Conservation (phyloP, 108 stramenopile genomes). For the Cyclotella baltica region DNA sequence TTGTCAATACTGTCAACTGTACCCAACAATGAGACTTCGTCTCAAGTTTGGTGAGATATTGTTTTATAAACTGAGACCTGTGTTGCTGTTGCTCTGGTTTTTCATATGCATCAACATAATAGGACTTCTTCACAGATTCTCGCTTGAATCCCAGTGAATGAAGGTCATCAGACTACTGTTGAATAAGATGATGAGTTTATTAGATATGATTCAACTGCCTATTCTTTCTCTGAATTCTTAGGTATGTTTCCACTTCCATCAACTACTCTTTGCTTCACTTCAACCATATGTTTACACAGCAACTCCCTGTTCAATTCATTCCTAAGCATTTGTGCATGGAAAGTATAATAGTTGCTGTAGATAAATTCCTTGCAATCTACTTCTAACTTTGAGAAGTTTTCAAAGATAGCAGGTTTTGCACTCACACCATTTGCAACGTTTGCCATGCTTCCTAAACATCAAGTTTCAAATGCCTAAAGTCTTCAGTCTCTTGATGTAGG, state of each 20-base stretch:
- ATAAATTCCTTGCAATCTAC: neutral
- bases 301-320: neutral
- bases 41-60: neutral
- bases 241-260: too few species aligned
- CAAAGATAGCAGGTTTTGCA: neutral
- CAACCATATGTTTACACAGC: neutral
- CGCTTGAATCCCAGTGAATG: neutral
- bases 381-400: neutral
- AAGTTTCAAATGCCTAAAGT: neutral
- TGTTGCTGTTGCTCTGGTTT: neutral
- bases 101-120: neutral
- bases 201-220: neutral
- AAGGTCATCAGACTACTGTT: neutral
- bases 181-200: neutral
- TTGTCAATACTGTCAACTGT: neutral
- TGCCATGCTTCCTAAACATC: neutral
- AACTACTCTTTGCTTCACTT: neutral
- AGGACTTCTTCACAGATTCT: neutral
- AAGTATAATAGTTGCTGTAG: neutral
- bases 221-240: neutral
- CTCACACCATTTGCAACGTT: neutral
- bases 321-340: neutral
- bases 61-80: neutral
- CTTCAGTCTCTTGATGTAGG: too few species aligned
- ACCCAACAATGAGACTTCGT: neutral